A percentile compares a stretch with the other conserved stretches of the same genome.
Conservation (phyloP, 2,329 filamentous ascomycete species). For the Myriosclerotinia curreyana region DNA sequence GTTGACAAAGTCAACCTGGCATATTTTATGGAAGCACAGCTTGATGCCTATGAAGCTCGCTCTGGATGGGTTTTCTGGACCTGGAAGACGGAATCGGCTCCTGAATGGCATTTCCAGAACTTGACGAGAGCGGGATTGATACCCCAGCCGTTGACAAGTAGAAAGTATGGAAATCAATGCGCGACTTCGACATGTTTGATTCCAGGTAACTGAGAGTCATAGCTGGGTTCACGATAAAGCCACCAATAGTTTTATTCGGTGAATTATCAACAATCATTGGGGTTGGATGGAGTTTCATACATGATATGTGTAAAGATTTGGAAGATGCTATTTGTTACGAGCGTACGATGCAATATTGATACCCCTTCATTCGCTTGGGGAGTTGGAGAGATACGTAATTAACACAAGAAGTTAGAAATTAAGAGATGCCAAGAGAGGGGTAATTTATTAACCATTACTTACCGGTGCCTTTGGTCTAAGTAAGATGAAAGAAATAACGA, state of each 20-base stretch:
- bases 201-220: conserved; percentile 32
- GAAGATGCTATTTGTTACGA: conserved; percentile 8
- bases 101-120: conserved; percentile 44
- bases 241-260: not conserved
- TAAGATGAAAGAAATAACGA: too few relatives aligned
- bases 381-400: not conserved
- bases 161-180: conserved; percentile 36
- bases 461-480: too few relatives aligned
- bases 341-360: conserved; percentile 19
- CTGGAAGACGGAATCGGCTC: conserved; percentile 45
- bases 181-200: conserved; percentile 32
- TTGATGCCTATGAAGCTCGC: conserved; percentile 44
- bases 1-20: conserved; percentile 41
- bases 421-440: not conserved
- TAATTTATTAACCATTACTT: too few relatives aligned
- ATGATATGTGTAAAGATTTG: not conserved
- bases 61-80: conserved; percentile 45
- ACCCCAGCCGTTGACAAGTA: conserved; percentile 40
- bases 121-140: conserved; percentile 43
- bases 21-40: conserved; percentile 45
- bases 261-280: not conserved
- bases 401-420: not conserved
- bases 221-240: not conserved
- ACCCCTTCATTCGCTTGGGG: conserved; percentile 22
- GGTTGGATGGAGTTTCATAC: not conserved